Base-by-base conservation (phyloP, 106 monocot genomes). In the Dioscorea zingiberensis region DNA sequence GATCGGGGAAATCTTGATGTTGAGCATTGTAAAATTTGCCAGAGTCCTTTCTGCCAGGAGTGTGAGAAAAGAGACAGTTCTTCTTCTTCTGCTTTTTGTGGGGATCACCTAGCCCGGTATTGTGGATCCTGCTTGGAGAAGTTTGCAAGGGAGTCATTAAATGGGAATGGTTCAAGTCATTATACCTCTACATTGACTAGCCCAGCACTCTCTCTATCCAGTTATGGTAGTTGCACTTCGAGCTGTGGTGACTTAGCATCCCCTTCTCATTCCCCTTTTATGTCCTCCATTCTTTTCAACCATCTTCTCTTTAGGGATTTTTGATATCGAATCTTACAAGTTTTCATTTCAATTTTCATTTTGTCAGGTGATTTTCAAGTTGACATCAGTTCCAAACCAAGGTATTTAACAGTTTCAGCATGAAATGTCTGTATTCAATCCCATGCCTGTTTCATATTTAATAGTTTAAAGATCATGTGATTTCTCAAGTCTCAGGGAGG, bases 211-310 rank as follows among this genome's bases (percentile, higher is more conserved):
- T 47, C 58, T 27, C 48, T 23, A 4, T 47, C 59, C 44, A 56
- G 71, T 46, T 55, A 61, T 46, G 21, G 47, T 17, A 78, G 55
- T 44, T 67, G 66, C 19, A 24, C 15, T 73, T 68, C 78, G 18
- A 62, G 62, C 62, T 57, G 4, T 72, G 72, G 78, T 78, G 72
- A 68, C 13, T 56, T 24, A 13, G 2, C 29, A 21, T 19, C 24
- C 47, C 13, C 2, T 21, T 60, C 8, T 45, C 45, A 5, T 44
- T 16, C 56, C 24, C 12, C 55, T 70, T 68, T 28, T 23, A 24
- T 64, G 47, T 70, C 48, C 57, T 29, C 4, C 5, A 30, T 28
- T 4, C 16, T 6, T 10, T 26, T 48, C 10, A 48, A 25, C 14
- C 7, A 27, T 29, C n/a, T 21, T 66, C 32, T 49, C 14, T 47